Conservation (phyloP, 2,329 filamentous ascomycete genomes). For the Alternaria sp. region DNA sequence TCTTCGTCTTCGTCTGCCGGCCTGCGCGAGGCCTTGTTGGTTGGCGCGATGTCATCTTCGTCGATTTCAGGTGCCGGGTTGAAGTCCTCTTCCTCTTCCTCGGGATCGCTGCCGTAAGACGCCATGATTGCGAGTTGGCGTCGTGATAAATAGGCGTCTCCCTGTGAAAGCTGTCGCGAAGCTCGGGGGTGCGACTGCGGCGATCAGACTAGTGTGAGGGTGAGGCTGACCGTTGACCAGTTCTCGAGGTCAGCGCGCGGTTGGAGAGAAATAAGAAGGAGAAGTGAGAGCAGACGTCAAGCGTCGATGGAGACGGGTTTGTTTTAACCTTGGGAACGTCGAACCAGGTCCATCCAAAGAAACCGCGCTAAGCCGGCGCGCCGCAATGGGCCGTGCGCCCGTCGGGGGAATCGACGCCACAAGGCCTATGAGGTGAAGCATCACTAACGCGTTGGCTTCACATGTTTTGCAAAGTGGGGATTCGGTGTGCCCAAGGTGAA, state of each 20-base stretch:
- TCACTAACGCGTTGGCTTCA: not conserved
- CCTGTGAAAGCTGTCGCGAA: constrained; percentile 16
- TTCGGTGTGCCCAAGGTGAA: too few relatives aligned
- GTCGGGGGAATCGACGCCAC: constrained; percentile 2
- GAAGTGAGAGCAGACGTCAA: constrained; percentile 13
- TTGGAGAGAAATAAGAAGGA: constrained; percentile 1
- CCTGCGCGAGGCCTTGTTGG: constrained; percentile 31
- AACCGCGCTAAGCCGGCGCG: constrained; percentile 28
- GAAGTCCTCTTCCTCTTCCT: constrained; percentile 81
- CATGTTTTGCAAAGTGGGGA: not conserved
- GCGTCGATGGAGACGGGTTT: constrained; percentile 28
- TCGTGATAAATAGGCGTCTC: constrained; percentile 16
- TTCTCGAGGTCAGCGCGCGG: constrained; percentile 1
- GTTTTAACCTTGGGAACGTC: constrained; percentile 24
- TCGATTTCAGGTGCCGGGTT: constrained; percentile 80
- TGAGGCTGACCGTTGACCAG: not conserved
- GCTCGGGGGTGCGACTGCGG: constrained; percentile 10
- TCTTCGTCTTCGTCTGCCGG: constrained; percentile 50
- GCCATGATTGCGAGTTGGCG: constrained; percentile 33
- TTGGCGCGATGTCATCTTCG: constrained; percentile 59
- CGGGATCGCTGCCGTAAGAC: constrained; percentile 39
- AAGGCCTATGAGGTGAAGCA: not conserved
- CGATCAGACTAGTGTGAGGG: constrained; percentile 2
- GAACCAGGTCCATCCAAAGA: constrained; percentile 30
- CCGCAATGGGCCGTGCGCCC: constrained; percentile 21